These are phyloP conservation scores for Prunus mira DNA, from an alignment of 306 rosid species.

Conservation along the genomic window DNA sequence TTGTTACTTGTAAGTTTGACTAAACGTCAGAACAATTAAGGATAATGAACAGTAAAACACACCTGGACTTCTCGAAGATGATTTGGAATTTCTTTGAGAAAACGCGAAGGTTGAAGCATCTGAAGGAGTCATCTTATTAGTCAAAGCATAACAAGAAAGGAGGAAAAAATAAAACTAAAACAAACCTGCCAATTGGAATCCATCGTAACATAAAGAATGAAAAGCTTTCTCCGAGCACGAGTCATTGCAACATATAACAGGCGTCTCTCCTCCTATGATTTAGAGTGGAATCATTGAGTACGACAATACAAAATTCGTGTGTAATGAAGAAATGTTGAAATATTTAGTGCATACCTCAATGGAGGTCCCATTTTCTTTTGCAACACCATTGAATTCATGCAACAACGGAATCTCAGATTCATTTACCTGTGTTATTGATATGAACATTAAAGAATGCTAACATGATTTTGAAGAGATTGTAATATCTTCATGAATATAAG, in stretches of 20 bases:
- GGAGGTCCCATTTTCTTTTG: slow-evolving; percentile 60
- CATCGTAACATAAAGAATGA: slow-evolving; percentile 55
- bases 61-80: slow-evolving; percentile 87
- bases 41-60: slow-evolving; percentile 24
- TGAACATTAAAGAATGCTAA: slow-evolving; percentile 25
- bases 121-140: slow-evolving; percentile 26
- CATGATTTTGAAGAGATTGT: background rate
- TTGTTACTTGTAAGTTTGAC: background rate
- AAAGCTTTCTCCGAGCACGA: slow-evolving; percentile 82
- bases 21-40: slow-evolving; percentile 1
- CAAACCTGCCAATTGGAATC: slow-evolving; percentile 93
- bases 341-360: slow-evolving; percentile 57
- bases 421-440: slow-evolving; percentile 55
- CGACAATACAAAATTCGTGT: slow-evolving; percentile 9
- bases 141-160: background rate
- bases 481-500: background rate
- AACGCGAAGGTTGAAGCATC: slow-evolving; percentile 94
- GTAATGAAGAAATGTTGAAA: slow-evolving; percentile 2
- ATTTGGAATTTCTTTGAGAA: slow-evolving; percentile 81
- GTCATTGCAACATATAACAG: slow-evolving; percentile 96
- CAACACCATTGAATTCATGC: slow-evolving; percentile 60
- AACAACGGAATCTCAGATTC: slow-evolving; percentile 89
- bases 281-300: slow-evolving; percentile 15
- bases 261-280: slow-evolving; percentile 84
- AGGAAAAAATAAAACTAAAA: slow-evolving; percentile 8